Evolutionary conservation across 2,329 filamentous ascomycete species (phyloP).

Genomic region (Fusarium cicatricum): DNA sequence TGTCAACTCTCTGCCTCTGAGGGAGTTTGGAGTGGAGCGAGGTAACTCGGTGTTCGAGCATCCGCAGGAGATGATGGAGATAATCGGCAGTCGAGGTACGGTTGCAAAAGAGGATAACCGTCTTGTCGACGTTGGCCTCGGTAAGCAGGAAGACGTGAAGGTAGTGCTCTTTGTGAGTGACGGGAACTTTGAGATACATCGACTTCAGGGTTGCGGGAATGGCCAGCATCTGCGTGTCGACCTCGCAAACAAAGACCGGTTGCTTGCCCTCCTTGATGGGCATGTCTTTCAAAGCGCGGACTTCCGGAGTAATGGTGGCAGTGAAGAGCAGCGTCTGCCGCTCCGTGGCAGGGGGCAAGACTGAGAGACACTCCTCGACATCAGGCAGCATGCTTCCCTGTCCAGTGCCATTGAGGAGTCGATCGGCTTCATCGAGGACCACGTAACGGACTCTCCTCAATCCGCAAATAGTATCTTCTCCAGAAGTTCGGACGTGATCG

Average conservation of each 20-base stretch:
- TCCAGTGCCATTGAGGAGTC: constrained; percentile 76
- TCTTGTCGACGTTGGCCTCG: constrained; percentile 75
- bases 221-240: constrained; percentile 77
- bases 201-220: constrained; percentile 84
- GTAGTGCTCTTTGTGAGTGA: constrained; percentile 95
- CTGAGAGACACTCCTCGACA: constrained; percentile 85
- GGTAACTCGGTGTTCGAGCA: constrained; percentile 89
- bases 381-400: constrained; percentile 93
- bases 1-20: constrained; percentile 84
- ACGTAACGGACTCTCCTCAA: constrained; percentile 82
- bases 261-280: constrained; percentile 73
- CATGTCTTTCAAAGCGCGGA: constrained; percentile 83
- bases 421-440: constrained; percentile 95
- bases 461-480: constrained; percentile 87
- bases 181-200: constrained; percentile 85
- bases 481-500: constrained; percentile 91
- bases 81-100: constrained; percentile 87
- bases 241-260: constrained; percentile 88
- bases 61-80: constrained; percentile 85
- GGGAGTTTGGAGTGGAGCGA: constrained; percentile 87
- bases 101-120: constrained; percentile 94
- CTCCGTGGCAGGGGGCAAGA: constrained; percentile 77
- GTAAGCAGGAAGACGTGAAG: constrained; percentile 89
- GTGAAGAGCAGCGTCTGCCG: constrained; percentile 97
- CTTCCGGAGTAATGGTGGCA: constrained; percentile 92